Conservation (phyloP, 164 flowering plant genomes). For the Magnolia sinica region DNA sequence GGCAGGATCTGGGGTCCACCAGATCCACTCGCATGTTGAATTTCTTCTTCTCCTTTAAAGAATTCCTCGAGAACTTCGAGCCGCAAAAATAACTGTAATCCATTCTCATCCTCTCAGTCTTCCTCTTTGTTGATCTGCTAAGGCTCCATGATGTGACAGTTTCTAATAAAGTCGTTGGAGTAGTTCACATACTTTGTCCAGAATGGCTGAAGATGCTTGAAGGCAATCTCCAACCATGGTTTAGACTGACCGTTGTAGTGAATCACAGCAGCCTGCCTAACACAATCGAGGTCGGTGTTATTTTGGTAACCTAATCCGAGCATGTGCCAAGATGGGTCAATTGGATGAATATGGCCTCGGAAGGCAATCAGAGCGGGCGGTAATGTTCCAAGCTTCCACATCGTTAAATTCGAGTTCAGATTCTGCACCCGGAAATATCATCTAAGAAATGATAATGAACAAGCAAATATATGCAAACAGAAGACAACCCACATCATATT, state of each 20-base stretch:
- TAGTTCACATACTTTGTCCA: constrained; percentile 95
- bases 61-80: constrained; percentile 12
- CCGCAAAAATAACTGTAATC: constrained; percentile 15
- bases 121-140: constrained; percentile 22
- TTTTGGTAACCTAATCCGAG: constrained; percentile 98
- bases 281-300: constrained; percentile 64
- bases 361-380: constrained; percentile 99
- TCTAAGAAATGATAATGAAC: not conserved
- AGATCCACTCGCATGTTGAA: constrained; percentile 8
- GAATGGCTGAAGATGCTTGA: constrained; percentile 88
- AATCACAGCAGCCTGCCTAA: constrained; percentile 84
- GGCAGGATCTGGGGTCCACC: constrained; percentile 11
- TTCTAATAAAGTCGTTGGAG: constrained; percentile 82
- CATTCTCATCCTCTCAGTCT: constrained; percentile 9
- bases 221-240: constrained; percentile 94
- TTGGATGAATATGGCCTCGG: constrained; percentile 78
- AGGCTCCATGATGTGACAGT: constrained; percentile 85
- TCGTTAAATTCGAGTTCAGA: constrained; percentile 72
- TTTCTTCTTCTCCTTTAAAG: constrained; percentile 13
- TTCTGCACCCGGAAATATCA: constrained; percentile 46
- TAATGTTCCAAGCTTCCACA: constrained; percentile 96
- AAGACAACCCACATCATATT: too few species aligned
- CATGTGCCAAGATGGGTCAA: constrained; percentile 98
- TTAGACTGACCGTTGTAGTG: constrained; percentile 98
- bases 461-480: not conserved